phyloP scores from a whole-genome alignment of 2,329 filamentous ascomycete genomes.

The Aspergillus pseudoterreus region DNA sequence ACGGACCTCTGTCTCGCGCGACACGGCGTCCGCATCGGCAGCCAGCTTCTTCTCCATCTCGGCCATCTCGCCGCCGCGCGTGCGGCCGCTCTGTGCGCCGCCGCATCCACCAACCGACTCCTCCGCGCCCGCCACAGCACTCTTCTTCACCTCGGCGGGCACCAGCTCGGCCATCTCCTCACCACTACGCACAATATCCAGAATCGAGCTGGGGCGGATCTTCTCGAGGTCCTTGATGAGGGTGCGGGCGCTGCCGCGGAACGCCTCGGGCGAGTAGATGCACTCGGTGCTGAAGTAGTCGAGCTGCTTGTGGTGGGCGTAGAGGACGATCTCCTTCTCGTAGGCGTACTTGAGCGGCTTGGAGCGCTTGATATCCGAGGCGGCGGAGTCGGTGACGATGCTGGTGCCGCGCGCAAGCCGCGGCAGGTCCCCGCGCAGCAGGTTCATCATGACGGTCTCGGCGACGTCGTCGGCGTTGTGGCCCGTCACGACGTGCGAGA shows the following conservation, averaged over 20 bases:
- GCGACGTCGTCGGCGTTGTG: slow-evolving; percentile 98
- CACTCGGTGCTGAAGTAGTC: slow-evolving; percentile 99
- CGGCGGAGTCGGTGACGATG: slow-evolving; percentile 74
- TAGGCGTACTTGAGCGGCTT: slow-evolving; percentile 98
- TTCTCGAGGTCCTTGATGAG: slow-evolving; percentile 94
- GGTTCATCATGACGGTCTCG: slow-evolving; percentile 96
- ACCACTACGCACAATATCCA: slow-evolving; percentile 91
- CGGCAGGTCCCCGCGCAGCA: slow-evolving; percentile 84
- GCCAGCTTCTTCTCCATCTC: slow-evolving; percentile 72
- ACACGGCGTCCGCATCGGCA: slow-evolving; percentile 58
- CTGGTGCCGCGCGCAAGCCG: slow-evolving; percentile 83
- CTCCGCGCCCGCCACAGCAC: slow-evolving; percentile 38
- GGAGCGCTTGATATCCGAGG: slow-evolving; percentile 87
- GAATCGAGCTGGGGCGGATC: slow-evolving; percentile 85
- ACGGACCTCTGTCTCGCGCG: slow-evolving; percentile 65
- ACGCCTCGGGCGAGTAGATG: slow-evolving; percentile 96
- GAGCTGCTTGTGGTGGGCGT: slow-evolving; percentile 92
- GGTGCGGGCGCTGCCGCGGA: slow-evolving; percentile 83
- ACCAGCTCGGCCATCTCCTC: slow-evolving; percentile 95
- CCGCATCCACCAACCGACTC: slow-evolving; percentile 67
- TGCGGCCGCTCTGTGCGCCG: slow-evolving; percentile 58
- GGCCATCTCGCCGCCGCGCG: slow-evolving; percentile 72
- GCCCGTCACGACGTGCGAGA: slow-evolving; percentile 91
- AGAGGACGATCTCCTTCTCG: slow-evolving; percentile 97
- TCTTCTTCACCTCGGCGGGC: slow-evolving; percentile 52